These are phyloP conservation scores for Zygosaccharomyces lentus DNA, from an alignment of 805 yeast genomes.

Conservation along the genomic window DNA sequence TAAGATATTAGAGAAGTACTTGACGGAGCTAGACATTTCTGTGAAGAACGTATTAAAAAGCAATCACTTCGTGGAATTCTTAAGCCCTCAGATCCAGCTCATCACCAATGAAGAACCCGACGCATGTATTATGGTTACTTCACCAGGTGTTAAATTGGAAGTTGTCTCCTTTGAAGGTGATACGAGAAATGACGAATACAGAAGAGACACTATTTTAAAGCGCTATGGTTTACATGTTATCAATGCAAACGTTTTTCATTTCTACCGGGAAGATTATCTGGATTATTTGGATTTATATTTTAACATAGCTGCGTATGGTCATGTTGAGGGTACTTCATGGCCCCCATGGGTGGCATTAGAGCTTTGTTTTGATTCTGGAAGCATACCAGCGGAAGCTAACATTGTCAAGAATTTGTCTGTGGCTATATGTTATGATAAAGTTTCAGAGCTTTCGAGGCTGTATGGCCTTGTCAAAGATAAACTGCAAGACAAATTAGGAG, in stretches of 20 bases:
- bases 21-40: conserved; percentile 40
- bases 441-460: conserved; percentile 42
- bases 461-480: conserved; percentile 28
- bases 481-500: conserved; percentile 45
- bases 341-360: conserved; percentile 88
- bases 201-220: conserved; percentile 51
- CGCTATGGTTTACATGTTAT: conserved; percentile 65
- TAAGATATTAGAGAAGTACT: conserved; percentile 46
- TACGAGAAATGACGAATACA: conserved; percentile 39
- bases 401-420: conserved; percentile 63
- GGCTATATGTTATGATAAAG: conserved; percentile 54
- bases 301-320: conserved; percentile 56
- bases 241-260: conserved; percentile 68
- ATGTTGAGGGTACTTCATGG: conserved; percentile 50
- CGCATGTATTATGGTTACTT: conserved; percentile 62
- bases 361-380: conserved; percentile 52
- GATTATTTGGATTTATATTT: conserved; percentile 42
- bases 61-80: conserved; percentile 60
- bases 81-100: conserved; percentile 81
- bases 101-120: conserved; percentile 48
- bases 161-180: conserved; percentile 59
- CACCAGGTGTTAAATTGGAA: conserved; percentile 67
- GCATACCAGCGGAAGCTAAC: conserved; percentile 42
- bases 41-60: conserved; percentile 41
- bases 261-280: conserved; percentile 48